Evolutionary conservation across 768 basidiomycete species (phyloP), one percentile per base, ranked within the genome.

Genomic region (Gloeopeniophorella convolvens): DNA sequence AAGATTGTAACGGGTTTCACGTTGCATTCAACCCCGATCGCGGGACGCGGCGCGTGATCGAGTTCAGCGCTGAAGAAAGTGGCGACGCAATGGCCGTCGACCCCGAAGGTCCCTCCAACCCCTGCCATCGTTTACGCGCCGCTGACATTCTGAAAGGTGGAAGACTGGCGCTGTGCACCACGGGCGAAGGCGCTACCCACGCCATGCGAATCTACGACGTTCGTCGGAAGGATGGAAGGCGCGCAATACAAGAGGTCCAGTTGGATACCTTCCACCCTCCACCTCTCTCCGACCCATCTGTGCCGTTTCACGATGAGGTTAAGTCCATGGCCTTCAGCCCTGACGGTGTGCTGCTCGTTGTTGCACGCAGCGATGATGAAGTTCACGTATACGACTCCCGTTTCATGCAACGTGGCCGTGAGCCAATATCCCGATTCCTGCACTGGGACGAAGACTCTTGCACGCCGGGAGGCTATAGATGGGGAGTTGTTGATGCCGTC

Each of bases 1-100:
- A 36, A 13, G 54, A 56, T 28, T 42, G 24, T 28, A 39, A 12
- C n/a, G 57, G 57, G 4, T 47, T 33, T 32, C 57, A 58, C 27
- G 21, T 32, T 5, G 50, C 45, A 8, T 49, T 58, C 23, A 55
- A 58, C 18, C 33, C 55, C 15, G 49, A 44, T 21, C 42, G 42
- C 23, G 49, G 42, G 18, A 44, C n/a, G n/a, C n/a, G 42, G 26
- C 13, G 33, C 26, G 24, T 13, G 5, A 57, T 35, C n/a, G 28
- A 44, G 20, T 43, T 51, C 15, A 32, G 30, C 24, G 47, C 39
- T 10, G 43, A 16, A 23, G 57, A 51, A 31, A 53, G 50, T 43
- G 57, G 57, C 5, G 57, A 58, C 31, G 55, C 50, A 10, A 58
- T 58, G 50, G 50, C 50, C 15, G 8, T 56, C 16, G 41, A 52